A percentile compares a stretch with the other conserved stretches of the same genome.
Evolutionary conservation across 83 land plant genomes (phyloP).

Genomic region (Thuja plicata): DNA sequence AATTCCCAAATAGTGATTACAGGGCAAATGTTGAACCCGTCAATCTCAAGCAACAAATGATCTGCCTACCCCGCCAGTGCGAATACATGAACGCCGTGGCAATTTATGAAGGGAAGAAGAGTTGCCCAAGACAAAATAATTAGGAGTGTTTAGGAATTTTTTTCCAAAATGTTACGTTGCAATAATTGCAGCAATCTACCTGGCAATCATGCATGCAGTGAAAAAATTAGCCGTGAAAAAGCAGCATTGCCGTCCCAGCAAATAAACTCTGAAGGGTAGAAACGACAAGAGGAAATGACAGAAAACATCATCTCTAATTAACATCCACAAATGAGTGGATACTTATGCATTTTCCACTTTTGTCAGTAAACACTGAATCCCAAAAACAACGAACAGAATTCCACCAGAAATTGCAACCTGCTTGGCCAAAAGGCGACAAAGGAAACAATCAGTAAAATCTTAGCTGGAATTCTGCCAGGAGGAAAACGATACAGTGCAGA

Average conservation of each 20-base stretch:
- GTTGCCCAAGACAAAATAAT: not conserved
- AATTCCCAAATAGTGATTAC: not conserved
- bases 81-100: not conserved
- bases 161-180: not conserved
- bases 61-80: not conserved
- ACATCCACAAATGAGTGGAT: not conserved
- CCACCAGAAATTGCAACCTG: conserved; percentile 71
- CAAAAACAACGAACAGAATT: conserved; percentile 65
- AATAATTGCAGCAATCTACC: not conserved
- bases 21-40: not conserved
- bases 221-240: not conserved
- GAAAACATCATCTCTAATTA: not conserved
- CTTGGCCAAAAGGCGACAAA: not conserved
- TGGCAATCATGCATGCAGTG: not conserved
- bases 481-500: not conserved
- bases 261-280: not conserved
- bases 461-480: not conserved
- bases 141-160: not conserved
- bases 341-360: conserved; percentile 13
- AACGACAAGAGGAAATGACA: not conserved
- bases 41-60: not conserved
- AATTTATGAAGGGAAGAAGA: not conserved
- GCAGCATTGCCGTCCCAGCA: not conserved
- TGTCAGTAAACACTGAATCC: conserved; percentile 57
- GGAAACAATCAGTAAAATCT: not conserved